Conservation (phyloP, 352 stramenopile genomes). For the Pythium angustatum region DNA sequence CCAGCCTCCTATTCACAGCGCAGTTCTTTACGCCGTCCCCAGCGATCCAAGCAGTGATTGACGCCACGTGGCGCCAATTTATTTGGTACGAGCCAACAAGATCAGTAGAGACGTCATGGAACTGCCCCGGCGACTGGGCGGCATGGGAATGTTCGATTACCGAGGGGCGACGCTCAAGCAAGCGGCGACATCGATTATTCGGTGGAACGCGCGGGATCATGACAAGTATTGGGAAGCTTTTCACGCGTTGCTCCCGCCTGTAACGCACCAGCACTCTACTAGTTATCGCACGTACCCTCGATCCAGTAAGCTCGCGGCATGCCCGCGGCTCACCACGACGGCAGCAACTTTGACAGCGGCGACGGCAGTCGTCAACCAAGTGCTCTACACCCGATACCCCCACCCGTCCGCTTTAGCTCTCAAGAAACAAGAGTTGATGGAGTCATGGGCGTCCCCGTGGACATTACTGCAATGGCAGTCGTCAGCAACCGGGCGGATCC, state of each 20-base stretch:
- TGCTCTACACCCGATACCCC: no score
- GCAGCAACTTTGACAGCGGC: no score
- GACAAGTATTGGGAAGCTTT: slow-evolving; percentile 13
- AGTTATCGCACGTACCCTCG: no score
- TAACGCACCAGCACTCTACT: no score
- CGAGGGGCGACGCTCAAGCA: background rate
- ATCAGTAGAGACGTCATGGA: background rate
- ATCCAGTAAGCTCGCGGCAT: no score
- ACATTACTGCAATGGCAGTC: background rate
- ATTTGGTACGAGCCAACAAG: slow-evolving; percentile 1
- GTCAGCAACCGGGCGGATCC: background rate
- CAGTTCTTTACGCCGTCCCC: no score
- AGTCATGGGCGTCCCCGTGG: background rate
- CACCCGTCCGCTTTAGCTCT: background rate
- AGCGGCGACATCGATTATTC: background rate
- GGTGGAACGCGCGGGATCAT: background rate
- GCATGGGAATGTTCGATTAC: background rate
- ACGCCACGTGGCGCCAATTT: background rate
- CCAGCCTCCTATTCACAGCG: slow-evolving; percentile 18
- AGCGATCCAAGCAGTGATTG: no score
- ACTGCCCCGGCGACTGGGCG: background rate
- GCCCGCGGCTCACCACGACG: no score
- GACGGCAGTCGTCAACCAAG: no score
- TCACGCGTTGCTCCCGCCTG: no score
- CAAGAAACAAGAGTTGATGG: background rate